Evolutionary conservation across 352 stramenopile genomes (phyloP).

Genomic region (Thalassiosira sp.): DNA sequence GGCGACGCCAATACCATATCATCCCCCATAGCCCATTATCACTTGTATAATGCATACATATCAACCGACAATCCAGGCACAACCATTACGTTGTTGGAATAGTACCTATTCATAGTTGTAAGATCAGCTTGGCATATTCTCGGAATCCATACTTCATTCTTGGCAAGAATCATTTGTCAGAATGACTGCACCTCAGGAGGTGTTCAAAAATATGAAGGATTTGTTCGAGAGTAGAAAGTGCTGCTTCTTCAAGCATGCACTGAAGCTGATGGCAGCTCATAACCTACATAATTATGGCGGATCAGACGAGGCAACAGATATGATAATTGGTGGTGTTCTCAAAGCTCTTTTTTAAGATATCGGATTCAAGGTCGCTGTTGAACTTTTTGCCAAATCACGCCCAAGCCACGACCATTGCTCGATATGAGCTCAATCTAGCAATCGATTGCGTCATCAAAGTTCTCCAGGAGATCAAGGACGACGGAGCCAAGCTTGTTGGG

Average conservation of each 20-base stretch:
- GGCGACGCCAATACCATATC: no score
- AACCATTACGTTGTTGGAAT: no score
- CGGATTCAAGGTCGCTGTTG: background rate
- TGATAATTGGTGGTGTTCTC: background rate
- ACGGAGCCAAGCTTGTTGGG: no score
- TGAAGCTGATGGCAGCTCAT: background rate
- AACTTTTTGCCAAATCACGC: background rate
- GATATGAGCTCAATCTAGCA: background rate
- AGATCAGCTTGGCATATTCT: no score
- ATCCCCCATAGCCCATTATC: no score
- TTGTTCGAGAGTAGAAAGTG: background rate
- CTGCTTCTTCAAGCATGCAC: background rate
- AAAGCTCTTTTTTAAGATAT: constrained; percentile 2
- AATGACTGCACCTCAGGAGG: no score
- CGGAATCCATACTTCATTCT: no score
- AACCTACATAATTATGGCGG: constrained; percentile 1
- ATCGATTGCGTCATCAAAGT: background rate
- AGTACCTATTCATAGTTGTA: no score
- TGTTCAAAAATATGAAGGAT: background rate
- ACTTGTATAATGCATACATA: no score
- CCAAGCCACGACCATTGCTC: background rate
- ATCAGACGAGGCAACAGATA: constrained; percentile 1
- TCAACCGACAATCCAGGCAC: no score
- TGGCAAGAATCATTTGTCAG: no score
- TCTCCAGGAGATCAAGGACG: no score